Conservation (phyloP, 306 rosid species). For the Arachis stenosperma region DNA sequence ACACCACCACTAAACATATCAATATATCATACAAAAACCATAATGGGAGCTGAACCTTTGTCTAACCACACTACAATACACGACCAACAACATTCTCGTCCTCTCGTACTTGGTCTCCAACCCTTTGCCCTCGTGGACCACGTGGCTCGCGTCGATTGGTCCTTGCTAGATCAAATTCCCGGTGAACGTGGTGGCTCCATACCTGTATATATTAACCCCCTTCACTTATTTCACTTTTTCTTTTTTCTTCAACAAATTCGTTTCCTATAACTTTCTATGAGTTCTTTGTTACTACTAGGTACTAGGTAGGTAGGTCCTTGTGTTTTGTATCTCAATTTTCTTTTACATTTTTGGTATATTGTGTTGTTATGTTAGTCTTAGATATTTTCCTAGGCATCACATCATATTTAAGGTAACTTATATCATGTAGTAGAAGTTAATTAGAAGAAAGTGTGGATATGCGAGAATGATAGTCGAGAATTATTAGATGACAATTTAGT, state of each 20-base stretch:
- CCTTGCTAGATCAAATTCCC: conserved; percentile 67
- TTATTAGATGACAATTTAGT: too few relatives aligned
- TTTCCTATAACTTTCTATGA: background rate
- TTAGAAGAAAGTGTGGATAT: too few relatives aligned
- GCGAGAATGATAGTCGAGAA: too few relatives aligned
- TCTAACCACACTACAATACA: background rate
- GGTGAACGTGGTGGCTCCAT: conserved; percentile 89
- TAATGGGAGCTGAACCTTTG: conserved; percentile 37
- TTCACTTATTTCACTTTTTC: background rate
- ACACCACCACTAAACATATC: background rate
- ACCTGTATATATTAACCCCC: conserved; percentile 49
- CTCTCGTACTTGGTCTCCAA: conserved; percentile 71
- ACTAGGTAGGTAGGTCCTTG: too few relatives aligned
- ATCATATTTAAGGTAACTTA: background rate
- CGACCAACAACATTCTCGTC: conserved; percentile 38
- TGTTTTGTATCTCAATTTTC: background rate
- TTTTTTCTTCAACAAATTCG: background rate
- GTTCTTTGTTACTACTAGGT: background rate
- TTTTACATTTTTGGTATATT: background rate
- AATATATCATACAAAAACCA: background rate
- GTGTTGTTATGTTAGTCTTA: too few relatives aligned
- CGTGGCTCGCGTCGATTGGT: conserved; percentile 63
- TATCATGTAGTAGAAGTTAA: too few relatives aligned
- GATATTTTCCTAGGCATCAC: background rate
- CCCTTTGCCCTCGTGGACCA: conserved; percentile 78